Evolutionary conservation across 371 early-diverging fungal genomes (phyloP).

Genomic region (Apophysomyces elegans): DNA sequence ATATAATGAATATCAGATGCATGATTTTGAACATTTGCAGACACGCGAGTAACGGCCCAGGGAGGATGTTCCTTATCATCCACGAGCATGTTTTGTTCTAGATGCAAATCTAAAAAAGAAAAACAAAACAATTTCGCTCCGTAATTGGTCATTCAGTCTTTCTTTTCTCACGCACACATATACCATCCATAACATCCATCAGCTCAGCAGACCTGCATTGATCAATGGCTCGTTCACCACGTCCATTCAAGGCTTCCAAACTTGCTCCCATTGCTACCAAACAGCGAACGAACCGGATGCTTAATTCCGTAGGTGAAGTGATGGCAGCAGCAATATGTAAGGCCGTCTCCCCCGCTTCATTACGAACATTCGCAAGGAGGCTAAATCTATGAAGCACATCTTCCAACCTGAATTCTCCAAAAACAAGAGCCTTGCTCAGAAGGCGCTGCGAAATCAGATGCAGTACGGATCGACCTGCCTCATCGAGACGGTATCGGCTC

Average conservation of each 20-base stretch:
- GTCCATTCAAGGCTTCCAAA: conserved; percentile 33
- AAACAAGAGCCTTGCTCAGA: neutral
- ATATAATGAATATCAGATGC: conserved; percentile 38
- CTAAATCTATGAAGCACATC: conserved; percentile 14
- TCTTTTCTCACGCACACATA: neutral
- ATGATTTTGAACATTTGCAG: conserved; percentile 26
- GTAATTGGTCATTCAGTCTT: neutral
- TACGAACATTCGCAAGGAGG: conserved; percentile 24
- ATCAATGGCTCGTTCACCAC: conserved; percentile 46
- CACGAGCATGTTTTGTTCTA: neutral
- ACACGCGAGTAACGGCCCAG: conserved; percentile 39
- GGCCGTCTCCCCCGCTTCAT: conserved; percentile 46
- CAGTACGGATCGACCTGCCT: conserved; percentile 25
- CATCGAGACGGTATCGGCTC: conserved; percentile 18
- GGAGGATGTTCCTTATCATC: conserved; percentile 10
- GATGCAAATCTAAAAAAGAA: neutral
- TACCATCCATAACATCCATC: conserved; percentile 44
- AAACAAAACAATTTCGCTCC: too few relatives aligned
- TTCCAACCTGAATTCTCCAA: conserved; percentile 21
- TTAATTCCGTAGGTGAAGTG: conserved; percentile 1
- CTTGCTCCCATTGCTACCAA: conserved; percentile 36
- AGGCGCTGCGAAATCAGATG: conserved; percentile 26
- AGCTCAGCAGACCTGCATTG: conserved; percentile 36
- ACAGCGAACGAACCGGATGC: conserved; percentile 14
- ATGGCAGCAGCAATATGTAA: conserved; percentile 39